A percentile compares a stretch with the other conserved stretches of the same genome.
Conservation (phyloP, 2,329 filamentous ascomycete genomes). For the Xylaria sp. region DNA sequence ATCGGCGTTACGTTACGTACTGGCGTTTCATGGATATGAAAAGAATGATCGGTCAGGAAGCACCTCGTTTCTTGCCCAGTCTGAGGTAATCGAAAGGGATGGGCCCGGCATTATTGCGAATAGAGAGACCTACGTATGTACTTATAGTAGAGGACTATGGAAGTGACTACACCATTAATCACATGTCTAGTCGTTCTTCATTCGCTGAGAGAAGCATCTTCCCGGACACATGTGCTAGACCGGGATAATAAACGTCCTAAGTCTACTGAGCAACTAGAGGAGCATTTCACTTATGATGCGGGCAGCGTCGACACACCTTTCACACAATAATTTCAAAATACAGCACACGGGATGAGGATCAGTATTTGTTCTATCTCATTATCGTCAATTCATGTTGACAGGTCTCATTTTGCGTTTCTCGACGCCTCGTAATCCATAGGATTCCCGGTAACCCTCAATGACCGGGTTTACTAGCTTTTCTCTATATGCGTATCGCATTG, state of each 20-base stretch:
- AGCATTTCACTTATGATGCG: not conserved
- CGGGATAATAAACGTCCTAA: not conserved
- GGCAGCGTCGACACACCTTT: not conserved
- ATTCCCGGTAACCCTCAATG: conserved; percentile 9
- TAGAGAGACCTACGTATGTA: conserved; percentile 40
- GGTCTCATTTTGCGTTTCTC: conserved; percentile 22
- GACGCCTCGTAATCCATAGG: conserved; percentile 25
- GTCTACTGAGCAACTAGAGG: not conserved
- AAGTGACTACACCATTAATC: conserved; percentile 36
- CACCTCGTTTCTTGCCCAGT: conserved; percentile 26
- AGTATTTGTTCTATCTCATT: conserved; percentile 32
- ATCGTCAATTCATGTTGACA: conserved; percentile 33
- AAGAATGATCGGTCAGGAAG: conserved; percentile 37
- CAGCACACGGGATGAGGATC: not conserved
- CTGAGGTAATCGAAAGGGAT: conserved; percentile 19
- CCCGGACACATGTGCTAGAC: not conserved
- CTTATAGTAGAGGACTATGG: conserved; percentile 35
- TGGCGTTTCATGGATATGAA: conserved; percentile 46
- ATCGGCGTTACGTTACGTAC: conserved; percentile 34
- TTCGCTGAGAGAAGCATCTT: not conserved
- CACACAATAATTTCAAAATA: not conserved
- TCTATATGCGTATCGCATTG: conserved; percentile 20
- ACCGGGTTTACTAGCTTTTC: conserved; percentile 24
- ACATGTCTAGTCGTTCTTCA: conserved; percentile 2
- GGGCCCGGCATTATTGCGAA: conserved; percentile 34